Evolutionary conservation across 2,329 filamentous ascomycete genomes (phyloP), one percentile per base, ranked within the genome.

Genomic region (Polychaeton citri): DNA sequence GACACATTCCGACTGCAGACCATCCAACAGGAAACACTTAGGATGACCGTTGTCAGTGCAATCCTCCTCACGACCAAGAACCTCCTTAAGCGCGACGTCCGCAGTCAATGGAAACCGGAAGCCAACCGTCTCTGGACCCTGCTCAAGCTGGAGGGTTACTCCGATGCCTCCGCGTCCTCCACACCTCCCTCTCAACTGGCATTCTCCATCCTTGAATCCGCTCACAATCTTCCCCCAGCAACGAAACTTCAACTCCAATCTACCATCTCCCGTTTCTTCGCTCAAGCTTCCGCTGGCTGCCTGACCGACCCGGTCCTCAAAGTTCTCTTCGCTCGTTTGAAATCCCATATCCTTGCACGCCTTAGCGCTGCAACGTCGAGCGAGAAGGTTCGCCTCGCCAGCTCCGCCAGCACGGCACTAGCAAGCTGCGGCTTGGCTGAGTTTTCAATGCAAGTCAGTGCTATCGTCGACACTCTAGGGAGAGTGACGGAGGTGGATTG

Each of bases 31-130:
- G 65, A 75, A 39, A 66, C 75, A 1, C 60, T 79, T 32, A 71
- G 75, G 31, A 78, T 88, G 47, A 72, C 82, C 16, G 81, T 80
- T 1, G 72, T 80, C 3, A 81, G 79, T 1, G 79, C 81, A 0
- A 79, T 88, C 33, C 63, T 87, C 19, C 62, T 88, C 10, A 84
- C 85, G 35, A 80, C 79, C 57, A 90, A 90, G 63, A 88, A 86
- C 47, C 65, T 88, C 6, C 69, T 90, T 20, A 87, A 86, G 59
- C 75, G 83, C 12, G 82, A 88, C 50, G 80, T 85, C 3, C 75
- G 83, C 31, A 72, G 72, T 9, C 75, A 79, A 15, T 90, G 83
- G 83, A 83, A 79, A 57, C 72, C 67, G 17, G 79, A 87, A 57
- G 79, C 81, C 0, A 64, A 66, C 2, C 74, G 81, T n/a, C 73